phyloP scores from a whole-genome alignment of 306 rosid species.

The Trifolium fragiferum region DNA sequence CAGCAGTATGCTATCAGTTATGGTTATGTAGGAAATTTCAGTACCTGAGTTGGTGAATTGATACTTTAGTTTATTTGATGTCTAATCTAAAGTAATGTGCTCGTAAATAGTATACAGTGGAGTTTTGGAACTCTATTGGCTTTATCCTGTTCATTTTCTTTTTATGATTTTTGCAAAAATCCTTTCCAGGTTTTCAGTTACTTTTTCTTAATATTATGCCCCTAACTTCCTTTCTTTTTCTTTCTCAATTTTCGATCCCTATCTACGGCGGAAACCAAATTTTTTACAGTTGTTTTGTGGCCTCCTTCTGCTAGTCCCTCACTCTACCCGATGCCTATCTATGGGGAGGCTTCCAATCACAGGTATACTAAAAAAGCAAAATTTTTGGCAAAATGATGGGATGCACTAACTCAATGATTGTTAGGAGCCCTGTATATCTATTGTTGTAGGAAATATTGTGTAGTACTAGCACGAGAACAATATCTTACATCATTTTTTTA shows the following conservation, averaged over 20 bases:
- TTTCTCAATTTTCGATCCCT: conserved; percentile 3
- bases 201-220: neutral
- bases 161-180: conserved; percentile 25
- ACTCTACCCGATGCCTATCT: conserved; percentile 83
- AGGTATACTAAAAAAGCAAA: conserved; percentile 52
- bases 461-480: conserved; percentile 17
- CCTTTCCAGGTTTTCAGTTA: conserved; percentile 15
- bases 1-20: conserved; percentile 31
- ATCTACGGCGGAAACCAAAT: conserved; percentile 37
- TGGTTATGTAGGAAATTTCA: conserved; percentile 27
- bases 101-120: neutral
- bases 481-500: conserved; percentile 12
- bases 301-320: conserved; percentile 92
- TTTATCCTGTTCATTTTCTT: conserved; percentile 11
- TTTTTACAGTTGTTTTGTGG: conserved; percentile 77
- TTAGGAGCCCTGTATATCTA: conserved; percentile 26
- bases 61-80: conserved; percentile 30
- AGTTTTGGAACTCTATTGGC: conserved; percentile 29
- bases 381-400: conserved; percentile 4
- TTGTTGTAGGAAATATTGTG: conserved; percentile 9
- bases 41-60: conserved; percentile 4
- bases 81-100: conserved; percentile 19
- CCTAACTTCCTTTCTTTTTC: conserved; percentile 20
- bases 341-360: conserved; percentile 97
- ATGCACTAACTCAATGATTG: conserved; percentile 15